These are phyloP conservation scores for Kurtzmaniella fragi DNA, from an alignment of 805 yeast genomes.

Conservation along the genomic window DNA sequence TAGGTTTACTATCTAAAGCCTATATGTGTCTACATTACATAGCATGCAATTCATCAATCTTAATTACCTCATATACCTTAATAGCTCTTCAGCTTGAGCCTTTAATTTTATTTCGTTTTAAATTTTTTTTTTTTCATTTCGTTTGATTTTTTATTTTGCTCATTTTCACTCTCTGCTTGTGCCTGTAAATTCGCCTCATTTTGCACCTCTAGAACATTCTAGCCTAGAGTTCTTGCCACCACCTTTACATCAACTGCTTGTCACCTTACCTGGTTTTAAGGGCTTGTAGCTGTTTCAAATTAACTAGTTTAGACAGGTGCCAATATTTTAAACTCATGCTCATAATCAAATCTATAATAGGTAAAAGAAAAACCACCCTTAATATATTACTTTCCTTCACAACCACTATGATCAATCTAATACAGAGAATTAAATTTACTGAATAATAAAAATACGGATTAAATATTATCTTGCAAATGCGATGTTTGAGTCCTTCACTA, in stretches of 20 bases:
- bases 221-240: too few species aligned
- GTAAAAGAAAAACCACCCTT: slow-evolving; percentile 5
- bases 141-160: too few species aligned
- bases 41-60: too few species aligned
- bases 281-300: slow-evolving; percentile 7
- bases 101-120: too few species aligned
- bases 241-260: slow-evolving; percentile 4
- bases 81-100: too few species aligned
- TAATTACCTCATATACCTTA: too few species aligned
- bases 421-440: neutral
- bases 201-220: too few species aligned
- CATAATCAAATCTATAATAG: slow-evolving; percentile 9
- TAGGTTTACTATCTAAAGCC: too few species aligned
- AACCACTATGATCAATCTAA: neutral
- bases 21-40: too few species aligned
- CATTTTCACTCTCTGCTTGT: too few species aligned
- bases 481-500: neutral
- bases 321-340: slow-evolving; percentile 6
- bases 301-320: slow-evolving; percentile 5
- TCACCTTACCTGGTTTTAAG: slow-evolving; percentile 16
- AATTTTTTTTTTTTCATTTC: too few species aligned
- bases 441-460: neutral
- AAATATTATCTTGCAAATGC: neutral
- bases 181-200: too few species aligned
- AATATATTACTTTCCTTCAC: neutral